Base-by-base conservation (phyloP, 306 rosid genomes). In the Psophocarpus tetragonolobus region DNA sequence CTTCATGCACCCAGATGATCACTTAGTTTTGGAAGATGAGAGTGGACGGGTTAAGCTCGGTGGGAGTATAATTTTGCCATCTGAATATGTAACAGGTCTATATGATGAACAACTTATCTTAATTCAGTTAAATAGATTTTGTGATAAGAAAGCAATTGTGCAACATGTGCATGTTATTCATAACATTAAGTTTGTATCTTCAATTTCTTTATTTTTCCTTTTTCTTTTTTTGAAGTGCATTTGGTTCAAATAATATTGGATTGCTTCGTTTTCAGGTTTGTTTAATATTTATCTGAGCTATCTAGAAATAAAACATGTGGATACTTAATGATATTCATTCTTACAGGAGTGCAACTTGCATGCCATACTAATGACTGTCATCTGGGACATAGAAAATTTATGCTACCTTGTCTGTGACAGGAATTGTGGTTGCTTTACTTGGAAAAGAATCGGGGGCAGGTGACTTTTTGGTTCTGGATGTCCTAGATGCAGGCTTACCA, bases 401-500 rank as follows among this genome's bases (percentile, higher is more conserved):
- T 87, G 74, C 62, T 71, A 71, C 71, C 14, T 85, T 63, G 18
- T 85, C 67, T 41, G 48, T 76, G 36, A 72, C 84, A 92, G 97
- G 99, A 69, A 58, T 79, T 61, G 89, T 95, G 69, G 93, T 84
- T 80, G 97, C 96, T 64, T 73, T 95, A 85, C 90, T 86, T 73
- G 97, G 99, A 33, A 92, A 91, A 82, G 92, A 89, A 82, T 82
- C 93, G 0, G 82, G 67, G 51, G 87, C 88, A 0, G 97, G 97
- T 65, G 96, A 89, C 35, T 95, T 95, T 78, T 71, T 85, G 86
- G 97, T 92, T 68, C 84, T 39, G 48, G 97, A 92, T 74, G 86
- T 95, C 74, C 89, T 95, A n/a, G 96, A 92, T 81, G 94, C 97
- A 69, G 99, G 88, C 89, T 89, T 95, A 68, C 92, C 99, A 38